Base-by-base conservation (phyloP, 306 rosid genomes). In the Pyrus communis region DNA sequence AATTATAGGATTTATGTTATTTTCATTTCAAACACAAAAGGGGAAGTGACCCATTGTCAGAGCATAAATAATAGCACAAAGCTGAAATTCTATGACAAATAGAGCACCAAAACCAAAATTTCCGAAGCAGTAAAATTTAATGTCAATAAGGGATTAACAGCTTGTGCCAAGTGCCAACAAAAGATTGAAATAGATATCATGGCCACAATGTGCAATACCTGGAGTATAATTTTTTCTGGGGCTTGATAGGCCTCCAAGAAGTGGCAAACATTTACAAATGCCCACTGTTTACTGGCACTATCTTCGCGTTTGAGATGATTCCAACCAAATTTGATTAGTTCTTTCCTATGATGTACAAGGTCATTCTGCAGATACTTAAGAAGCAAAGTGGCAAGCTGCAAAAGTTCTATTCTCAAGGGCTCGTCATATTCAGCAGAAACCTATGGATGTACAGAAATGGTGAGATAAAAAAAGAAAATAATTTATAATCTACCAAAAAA, bases 241-340 rank as follows among this genome's bases (percentile, higher is more conserved):
- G 99, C 99, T 81, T 96, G 99, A 86, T 92, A 96, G 75, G 98
- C 99, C 86, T 92, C 98, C 85, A 96, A 86, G 83, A 96, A 96
- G 82, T 96, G 99, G 90, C 99, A 96, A 82, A 96, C 99, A 87
- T 96, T 96, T 77, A 96, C 99, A 91, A 96, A 96, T 67, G 99
- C 99, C 99, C 99, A 96, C 83, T 96, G 99, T 84, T 92, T 96
- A 87, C 99, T 96, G 71, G 98, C 96, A 82, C 98, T 96, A 80
- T 96, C 99, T 87, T 96, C 99, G 61, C 99, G 91, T 87, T 96
- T 96, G 75, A 96, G 93, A 92, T 96, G 99, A 82, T 96, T 96
- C 99, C 99, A 96, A 69, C 99, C 99, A 89, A 96, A 96, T 85
- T 96, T 96, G 79, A 96, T 96, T 69, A 96, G 84, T 82, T 96